phyloP scores from a whole-genome alignment of 805 yeast species.

The Nakazawaea populi region DNA sequence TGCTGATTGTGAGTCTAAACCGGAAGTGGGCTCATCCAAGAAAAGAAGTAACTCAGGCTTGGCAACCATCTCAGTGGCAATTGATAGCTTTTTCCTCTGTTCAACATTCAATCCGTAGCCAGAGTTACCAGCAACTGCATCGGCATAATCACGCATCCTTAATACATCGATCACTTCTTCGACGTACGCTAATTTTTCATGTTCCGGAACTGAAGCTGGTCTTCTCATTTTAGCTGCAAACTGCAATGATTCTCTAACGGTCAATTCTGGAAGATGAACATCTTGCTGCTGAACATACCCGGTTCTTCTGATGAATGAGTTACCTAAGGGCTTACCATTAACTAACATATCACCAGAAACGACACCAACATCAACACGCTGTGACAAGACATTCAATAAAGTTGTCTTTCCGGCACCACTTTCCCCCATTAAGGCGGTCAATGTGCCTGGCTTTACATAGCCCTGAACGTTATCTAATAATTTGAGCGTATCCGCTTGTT shows the following conservation, averaged over 20 bases:
- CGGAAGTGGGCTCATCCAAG: conserved; percentile 72
- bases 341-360: conserved; percentile 53
- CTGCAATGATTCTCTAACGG: conserved; percentile 69
- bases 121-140: conserved; percentile 73
- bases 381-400: conserved; percentile 45
- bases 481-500: conserved; percentile 32
- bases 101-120: conserved; percentile 71
- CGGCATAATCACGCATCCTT: conserved; percentile 66
- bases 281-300: conserved; percentile 70
- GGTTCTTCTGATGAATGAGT: conserved; percentile 45
- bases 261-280: conserved; percentile 59
- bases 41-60: conserved; percentile 58
- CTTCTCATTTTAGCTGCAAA: conserved; percentile 73
- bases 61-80: conserved; percentile 69
- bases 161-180: conserved; percentile 61
- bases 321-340: conserved; percentile 42
- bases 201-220: conserved; percentile 46
- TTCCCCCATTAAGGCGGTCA: conserved; percentile 61
- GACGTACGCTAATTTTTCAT: conserved; percentile 62
- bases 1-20: conserved; percentile 63
- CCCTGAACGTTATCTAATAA: conserved; percentile 40
- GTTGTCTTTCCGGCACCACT: conserved; percentile 65
- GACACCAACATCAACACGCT: conserved; percentile 45
- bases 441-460: conserved; percentile 44
- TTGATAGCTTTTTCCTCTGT: conserved; percentile 61